Evolutionary conservation across 495 filamentous ascomycete genomes (phyloP).

Genomic region (Daldinia childiae): DNA sequence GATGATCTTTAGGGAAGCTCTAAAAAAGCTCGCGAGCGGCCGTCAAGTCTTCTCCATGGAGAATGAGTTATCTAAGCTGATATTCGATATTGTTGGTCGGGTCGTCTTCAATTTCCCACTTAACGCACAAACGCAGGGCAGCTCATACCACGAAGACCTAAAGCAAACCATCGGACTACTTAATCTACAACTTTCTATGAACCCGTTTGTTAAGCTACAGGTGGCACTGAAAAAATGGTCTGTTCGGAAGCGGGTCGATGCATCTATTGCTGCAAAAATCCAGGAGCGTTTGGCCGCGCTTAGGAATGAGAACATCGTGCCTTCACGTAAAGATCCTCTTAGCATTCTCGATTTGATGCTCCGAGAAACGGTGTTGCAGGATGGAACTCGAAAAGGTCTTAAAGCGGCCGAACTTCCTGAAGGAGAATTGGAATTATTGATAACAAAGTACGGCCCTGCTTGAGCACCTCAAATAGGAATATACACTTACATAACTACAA

Average conservation of each 20-base stretch:
- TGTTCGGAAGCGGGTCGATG: not conserved
- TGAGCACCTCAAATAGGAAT: not conserved
- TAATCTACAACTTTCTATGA: not conserved
- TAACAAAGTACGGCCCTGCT: not conserved
- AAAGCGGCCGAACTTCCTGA: not conserved
- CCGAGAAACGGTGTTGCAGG: conserved; percentile 18
- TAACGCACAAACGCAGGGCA: not conserved
- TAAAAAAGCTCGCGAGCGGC: not conserved
- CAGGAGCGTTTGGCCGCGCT: conserved; percentile 10
- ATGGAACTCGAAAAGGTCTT: not conserved
- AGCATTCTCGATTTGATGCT: conserved; percentile 41
- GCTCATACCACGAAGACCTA: not conserved
- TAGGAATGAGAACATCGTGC: conserved; percentile 22
- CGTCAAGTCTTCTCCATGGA: not conserved
- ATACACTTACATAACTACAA: not conserved
- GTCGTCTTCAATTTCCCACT: not conserved
- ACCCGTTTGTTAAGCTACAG: not conserved
- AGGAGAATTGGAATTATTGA: not conserved
- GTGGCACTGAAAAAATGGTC: not conserved
- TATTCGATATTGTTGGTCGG: not conserved
- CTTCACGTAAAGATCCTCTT: conserved; percentile 27
- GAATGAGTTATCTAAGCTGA: not conserved
- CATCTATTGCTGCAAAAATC: not conserved
- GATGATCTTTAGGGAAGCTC: not conserved
- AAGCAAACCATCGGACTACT: not conserved